Base-by-base conservation (phyloP, 2,329 filamentous ascomycete genomes). In the Acephala macrosclerotiorum region DNA sequence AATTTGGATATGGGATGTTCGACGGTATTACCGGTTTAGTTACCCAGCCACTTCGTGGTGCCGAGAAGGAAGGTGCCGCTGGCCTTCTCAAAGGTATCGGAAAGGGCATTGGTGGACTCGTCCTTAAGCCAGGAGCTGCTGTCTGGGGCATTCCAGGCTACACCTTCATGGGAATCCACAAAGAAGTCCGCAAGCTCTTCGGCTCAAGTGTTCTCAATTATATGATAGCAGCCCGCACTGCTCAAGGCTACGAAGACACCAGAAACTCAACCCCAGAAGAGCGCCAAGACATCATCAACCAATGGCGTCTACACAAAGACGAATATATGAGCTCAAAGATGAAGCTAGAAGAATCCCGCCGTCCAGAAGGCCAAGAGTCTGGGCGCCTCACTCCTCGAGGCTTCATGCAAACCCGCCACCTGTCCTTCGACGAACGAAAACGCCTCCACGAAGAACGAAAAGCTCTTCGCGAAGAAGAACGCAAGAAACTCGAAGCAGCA, bases 41-140 rank as follows among this genome's bases (percentile, higher is more conserved):
- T 14, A 82, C 81, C 1, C 84, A 89, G 11, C 89, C 89, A 0
- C 76, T 84, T 47, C 81, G 81, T 0, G 87, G 86, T 14, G 88
- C 87, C 2, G 86, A 86, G 74, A 88, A 91, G 70, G 87, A 89
- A 68, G 89, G 89, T 2, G 77, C 80, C 1, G 82, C 81, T 8
- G 94, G 94, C 0, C 82, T 94, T 8, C 74, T 94, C 14, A 95
- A 94, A 76, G 92, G 92, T 0, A 83, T 97, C 53, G 93, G 91
- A 0, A 96, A 93, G 75, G 94, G 93, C 0, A 85, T 97, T 45
- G 93, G 92, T 4, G 94, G 94, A 0, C 77, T 96, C 1, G 83
- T 96, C 1, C 80, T 96, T 22, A 97, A 97, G 75, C 91, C 93
- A n/a, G 87, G 89, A 64, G 92, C 92, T 66, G 88, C 85, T 6